Evolutionary conservation across 2,329 filamentous ascomycete genomes (phyloP), one percentile per base, ranked within the genome.

Genomic region (Microsporum audouinii): DNA sequence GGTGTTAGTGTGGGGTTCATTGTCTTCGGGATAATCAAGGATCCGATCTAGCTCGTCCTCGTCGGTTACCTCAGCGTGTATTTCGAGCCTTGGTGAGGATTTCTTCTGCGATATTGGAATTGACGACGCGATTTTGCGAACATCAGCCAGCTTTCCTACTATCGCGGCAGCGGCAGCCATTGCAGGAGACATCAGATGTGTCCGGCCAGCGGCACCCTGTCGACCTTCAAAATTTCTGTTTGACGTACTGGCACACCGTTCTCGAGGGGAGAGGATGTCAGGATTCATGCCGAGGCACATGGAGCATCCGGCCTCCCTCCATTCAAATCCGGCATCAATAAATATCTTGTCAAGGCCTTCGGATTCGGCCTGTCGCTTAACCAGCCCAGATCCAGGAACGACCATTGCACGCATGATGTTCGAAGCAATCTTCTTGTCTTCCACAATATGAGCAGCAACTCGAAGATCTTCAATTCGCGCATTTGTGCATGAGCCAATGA

Each of bases 211-310:
- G 63, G 92, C 91, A 71, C 94, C 94, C 77, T 99, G 94, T 65
- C 94, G 87, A 64, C 94, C 94, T 74, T 97, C 94, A 68, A 97
- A 97, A 77, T 97, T 97, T 69, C 94, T 88, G 79, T 97, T 97
- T 65, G 89, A 95, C 57, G 94, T 97, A 71, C 88, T 92, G 47
- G 94, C 94, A 73, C 94, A 97, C 70, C 94, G 87, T 78, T 99
- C 94, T 73, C 88, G 84, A 60, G 94, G 91, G 1, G 91, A 85
- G 55, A 97, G 83, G 65, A 99, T 97, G 73, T 99, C 94, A 0
- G 94, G 92, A 80, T 99, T 99, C 92, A 99, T 99, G 73, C 94
- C 94, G 60, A 99, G 82, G 73, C 94, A 97, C 94, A 99, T 99
- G 65, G 89, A 95, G 83, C 94, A 99, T 57, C 94, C 94, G 66